Base-by-base conservation (phyloP, 1,139 yeast genomes). In the Pneumocystis oryctolagi region DNA sequence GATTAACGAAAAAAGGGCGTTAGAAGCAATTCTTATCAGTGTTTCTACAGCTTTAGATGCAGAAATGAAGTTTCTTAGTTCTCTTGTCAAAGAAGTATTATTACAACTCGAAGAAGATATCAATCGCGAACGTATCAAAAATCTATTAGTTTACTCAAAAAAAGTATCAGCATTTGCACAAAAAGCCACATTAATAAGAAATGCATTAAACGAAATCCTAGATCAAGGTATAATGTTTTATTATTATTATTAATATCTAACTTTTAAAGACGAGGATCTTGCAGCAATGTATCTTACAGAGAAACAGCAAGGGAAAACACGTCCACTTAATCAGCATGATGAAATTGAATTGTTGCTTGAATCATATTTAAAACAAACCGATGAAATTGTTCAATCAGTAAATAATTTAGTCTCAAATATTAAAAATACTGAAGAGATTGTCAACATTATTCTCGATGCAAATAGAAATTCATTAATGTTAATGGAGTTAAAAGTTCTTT, bases 401-500 rank as follows among this genome's bases (percentile, higher is more conserved):
- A 96, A 89, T 61, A 85, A 90, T 40, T 76, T 89, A 64, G 83
- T 88, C 42, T 82, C 84, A 67, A 95, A 92, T 73, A 92, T 94
- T 69, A 82, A 85, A 67, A 89, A 95, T 18, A 92, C 99, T 0
- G 98, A 94, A 71, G 99, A 94, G 72, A 89, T 94, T 70, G 94
- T 89, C 65, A 94, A 94, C 72, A 92, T 94, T 69, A 89, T 94
- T 64, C 76, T 94, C 63, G 99, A 94, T 73, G 89, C 98, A 1
- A 92, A 90, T 72, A 83, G 99, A 74, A 94, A 94, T 74, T 85
- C 95, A 5, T 78, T 92, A 66, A 90, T 92, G 96, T 78, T 92
- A 64, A 83, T 87, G 69, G 96, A 92, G 69, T 18, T 65, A 30
- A 58, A 65, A 39, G 58, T 40, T 42, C 20, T 25, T 25, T 25